Base-by-base conservation (phyloP, 441 rosid species). In the Jatropha podagrica region DNA sequence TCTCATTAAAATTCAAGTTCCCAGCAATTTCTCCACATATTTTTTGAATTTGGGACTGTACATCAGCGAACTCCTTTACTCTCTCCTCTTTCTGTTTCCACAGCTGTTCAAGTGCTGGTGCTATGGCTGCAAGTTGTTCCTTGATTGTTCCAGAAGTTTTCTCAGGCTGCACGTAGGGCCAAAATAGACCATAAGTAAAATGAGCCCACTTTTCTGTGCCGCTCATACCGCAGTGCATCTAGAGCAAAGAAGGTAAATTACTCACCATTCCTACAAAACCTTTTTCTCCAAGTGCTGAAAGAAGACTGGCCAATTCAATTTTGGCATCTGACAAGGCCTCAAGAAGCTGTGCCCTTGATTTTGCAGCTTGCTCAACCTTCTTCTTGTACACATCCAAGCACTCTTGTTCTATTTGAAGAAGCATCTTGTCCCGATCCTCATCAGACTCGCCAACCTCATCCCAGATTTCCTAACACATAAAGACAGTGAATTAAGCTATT, bases 371-470 rank as follows among this genome's bases (percentile, higher is more conserved):
- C 82, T 90, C 98, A 70, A 96, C 99, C 82, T 96, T 96, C 86
- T 90, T 91, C 91, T 91, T 91, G 79, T 96, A 96, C 66, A 96
- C 98, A 78, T 88, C 95, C 82, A 96, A 84, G 85, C 99, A 94
- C 79, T 96, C 99, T 68, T 90, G 93, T 82, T 94, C 99, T 74
- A 96, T 89, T 86, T 88, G 97, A 78, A 94, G 93, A 78, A 96
- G 96, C 92, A 90, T 77, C 85, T 86, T 91, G 86, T 96, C 94
- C 69, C 98, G 81, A 63, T 96, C 92, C 78, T 89, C 97, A 55
- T 96, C 98, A 51, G 76, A 85, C 84, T 96, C 98, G 78, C 98
- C 99, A 75, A 96, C 98, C 84, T 96, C 99, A 87, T 96, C 98
- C 99, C 99, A 96, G 42, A 96, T 92, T 90, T 92, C 97, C 99